These are phyloP conservation scores for Trebouxia sp. DNA, from an alignment of 139 green algal genomes.

Conservation along the genomic window DNA sequence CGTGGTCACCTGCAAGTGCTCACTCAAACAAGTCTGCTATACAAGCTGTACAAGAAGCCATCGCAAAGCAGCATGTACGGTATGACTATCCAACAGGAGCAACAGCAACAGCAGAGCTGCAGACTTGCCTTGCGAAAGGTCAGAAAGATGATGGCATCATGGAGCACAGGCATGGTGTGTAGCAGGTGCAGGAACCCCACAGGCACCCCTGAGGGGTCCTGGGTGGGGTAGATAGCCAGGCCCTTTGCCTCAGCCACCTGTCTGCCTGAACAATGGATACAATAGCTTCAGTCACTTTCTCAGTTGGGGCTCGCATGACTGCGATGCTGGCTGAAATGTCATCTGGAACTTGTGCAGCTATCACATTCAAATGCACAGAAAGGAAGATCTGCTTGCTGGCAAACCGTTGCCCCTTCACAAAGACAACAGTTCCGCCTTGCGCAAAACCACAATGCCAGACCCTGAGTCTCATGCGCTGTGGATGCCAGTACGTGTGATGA, in stretches of 20 bases:
- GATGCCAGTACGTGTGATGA: no score
- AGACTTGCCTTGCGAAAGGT: neutral
- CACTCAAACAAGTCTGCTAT: neutral
- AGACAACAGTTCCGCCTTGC: no score
- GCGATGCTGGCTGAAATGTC: neutral
- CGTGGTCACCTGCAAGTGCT: neutral
- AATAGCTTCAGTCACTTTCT: neutral
- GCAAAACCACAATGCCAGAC: no score
- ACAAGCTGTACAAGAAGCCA: neutral
- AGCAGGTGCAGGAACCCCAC: neutral
- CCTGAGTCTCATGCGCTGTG: no score
- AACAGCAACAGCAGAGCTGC: neutral
- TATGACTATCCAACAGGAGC: neutral
- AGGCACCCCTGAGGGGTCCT: neutral
- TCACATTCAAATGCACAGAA: neutral
- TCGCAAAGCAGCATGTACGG: neutral
- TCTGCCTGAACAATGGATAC: neutral
- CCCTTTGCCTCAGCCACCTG: neutral
- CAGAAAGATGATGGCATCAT: slow-evolving; percentile 22
- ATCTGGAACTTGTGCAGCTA: neutral
- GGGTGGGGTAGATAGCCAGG: slow-evolving; percentile 10
- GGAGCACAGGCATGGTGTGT: slow-evolving; percentile 5
- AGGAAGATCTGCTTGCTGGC: no score
- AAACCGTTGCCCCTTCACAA: no score
- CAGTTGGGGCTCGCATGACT: neutral